A percentile compares a stretch with the other conserved stretches of the same genome.
phyloP scores from a whole-genome alignment of 2,329 filamentous ascomycete species.

The Pseudocercospora vitis region DNA sequence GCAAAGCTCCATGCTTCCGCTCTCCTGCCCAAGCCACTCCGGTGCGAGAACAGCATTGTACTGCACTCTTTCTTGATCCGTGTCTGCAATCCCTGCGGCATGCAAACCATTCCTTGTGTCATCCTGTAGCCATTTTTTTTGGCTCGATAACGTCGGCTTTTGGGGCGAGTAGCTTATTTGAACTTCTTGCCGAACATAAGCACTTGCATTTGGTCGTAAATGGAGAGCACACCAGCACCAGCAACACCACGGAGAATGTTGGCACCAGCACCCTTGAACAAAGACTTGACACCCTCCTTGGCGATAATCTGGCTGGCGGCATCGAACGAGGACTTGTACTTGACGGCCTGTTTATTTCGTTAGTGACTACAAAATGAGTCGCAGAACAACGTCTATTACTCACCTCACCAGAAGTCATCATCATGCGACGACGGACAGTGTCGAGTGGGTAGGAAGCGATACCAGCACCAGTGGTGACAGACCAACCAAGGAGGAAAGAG shows the following conservation, averaged over 20 bases:
- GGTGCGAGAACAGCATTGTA: conserved; percentile 28
- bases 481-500: conserved; percentile 98
- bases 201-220: conserved; percentile 99
- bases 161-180: conserved; percentile 56
- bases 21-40: conserved; percentile 25
- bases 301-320: conserved; percentile 94
- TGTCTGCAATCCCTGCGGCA: conserved; percentile 38
- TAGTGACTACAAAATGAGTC: no score
- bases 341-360: conserved; percentile 75
- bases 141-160: conserved; percentile 13
- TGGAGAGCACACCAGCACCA: conserved; percentile 99
- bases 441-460: conserved; percentile 99
- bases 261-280: conserved; percentile 99
- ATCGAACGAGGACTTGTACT: conserved; percentile 97
- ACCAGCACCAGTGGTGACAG: conserved; percentile 99
- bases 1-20: conserved; percentile 23
- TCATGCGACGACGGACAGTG: conserved; percentile 99
- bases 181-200: conserved; percentile 99
- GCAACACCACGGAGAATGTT: conserved; percentile 99
- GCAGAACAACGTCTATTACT: no score
- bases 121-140: conserved; percentile 17
- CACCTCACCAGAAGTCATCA: conserved; percentile 90
- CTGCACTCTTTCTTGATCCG: conserved; percentile 18
- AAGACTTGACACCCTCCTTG: conserved; percentile 96
- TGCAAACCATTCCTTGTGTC: conserved; percentile 29